Percentiles rank a stretch among this genome's conserved stretches.
phyloP scores from a whole-genome alignment of 345 rosid species.

The Carallia brachiata region DNA sequence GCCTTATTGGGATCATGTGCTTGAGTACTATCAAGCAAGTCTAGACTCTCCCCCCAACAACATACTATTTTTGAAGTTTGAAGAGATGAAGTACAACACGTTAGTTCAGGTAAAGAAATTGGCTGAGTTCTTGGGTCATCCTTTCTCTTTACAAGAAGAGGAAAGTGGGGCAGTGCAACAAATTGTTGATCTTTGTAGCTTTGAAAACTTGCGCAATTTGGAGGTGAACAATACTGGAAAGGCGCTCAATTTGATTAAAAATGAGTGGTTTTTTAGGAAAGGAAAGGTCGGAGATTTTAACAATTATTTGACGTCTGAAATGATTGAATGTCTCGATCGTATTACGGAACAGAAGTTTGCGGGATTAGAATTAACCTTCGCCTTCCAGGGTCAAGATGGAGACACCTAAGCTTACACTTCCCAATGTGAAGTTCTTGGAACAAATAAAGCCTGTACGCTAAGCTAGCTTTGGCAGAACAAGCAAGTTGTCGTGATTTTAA shows the following conservation, averaged over 20 bases:
- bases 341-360: neutral
- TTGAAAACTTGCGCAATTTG: neutral
- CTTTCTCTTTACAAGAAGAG: neutral
- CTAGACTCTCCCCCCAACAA: neutral
- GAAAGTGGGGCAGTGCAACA: neutral
- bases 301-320: neutral
- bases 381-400: too few relatives aligned
- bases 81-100: neutral
- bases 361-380: neutral
- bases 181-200: slow-evolving; percentile 1
- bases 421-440: too few relatives aligned
- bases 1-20: neutral
- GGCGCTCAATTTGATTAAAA: neutral
- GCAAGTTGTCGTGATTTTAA: too few relatives aligned
- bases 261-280: neutral
- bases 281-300: neutral
- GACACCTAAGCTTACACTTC: neutral
- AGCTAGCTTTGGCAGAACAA: too few relatives aligned
- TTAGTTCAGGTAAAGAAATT: neutral
- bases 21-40: neutral
- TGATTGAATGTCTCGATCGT: neutral
- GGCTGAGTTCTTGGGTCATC: neutral
- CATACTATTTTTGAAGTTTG: neutral
- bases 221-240: neutral
- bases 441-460: too few relatives aligned